A percentile compares a stretch with the other conserved stretches of the same genome.
Conservation (phyloP, 345 rosid species). For the Orychophragmus violaceus region DNA sequence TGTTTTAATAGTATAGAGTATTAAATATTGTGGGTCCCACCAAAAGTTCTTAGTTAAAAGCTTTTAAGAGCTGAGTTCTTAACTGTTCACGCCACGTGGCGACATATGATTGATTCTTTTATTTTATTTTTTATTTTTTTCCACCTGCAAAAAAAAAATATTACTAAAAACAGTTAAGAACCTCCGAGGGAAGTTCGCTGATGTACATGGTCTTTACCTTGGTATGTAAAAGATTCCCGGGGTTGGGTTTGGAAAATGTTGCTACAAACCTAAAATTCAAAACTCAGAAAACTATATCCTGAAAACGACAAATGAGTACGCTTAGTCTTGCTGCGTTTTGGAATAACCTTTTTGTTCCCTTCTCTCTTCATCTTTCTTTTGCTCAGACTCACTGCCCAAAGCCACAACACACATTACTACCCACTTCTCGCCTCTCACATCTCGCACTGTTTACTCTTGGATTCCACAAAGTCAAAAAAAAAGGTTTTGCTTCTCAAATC, state of each 20-base stretch:
- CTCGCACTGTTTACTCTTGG: constrained; percentile 22
- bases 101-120: too few species aligned
- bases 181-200: too few species aligned
- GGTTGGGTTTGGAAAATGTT: background rate
- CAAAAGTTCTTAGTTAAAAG: too few species aligned
- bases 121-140: too few species aligned
- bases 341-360: constrained; percentile 26
- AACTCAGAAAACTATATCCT: background rate
- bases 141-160: too few species aligned
- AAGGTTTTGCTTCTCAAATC: constrained; percentile 18
- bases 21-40: too few species aligned
- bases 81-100: too few species aligned
- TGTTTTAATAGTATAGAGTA: too few species aligned
- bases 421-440: constrained; percentile 16
- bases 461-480: constrained; percentile 1
- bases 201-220: too few species aligned
- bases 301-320: constrained; percentile 36
- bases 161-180: too few species aligned
- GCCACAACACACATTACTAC: constrained; percentile 26
- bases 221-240: constrained; percentile 7
- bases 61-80: too few species aligned
- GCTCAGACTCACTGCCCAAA: constrained; percentile 33
- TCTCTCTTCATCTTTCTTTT: background rate
- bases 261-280: constrained; percentile 4
- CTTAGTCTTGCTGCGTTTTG: constrained; percentile 38